Evolutionary conservation across 1,139 yeast species (phyloP).

Genomic region (Kodamaea anthophila): DNA sequence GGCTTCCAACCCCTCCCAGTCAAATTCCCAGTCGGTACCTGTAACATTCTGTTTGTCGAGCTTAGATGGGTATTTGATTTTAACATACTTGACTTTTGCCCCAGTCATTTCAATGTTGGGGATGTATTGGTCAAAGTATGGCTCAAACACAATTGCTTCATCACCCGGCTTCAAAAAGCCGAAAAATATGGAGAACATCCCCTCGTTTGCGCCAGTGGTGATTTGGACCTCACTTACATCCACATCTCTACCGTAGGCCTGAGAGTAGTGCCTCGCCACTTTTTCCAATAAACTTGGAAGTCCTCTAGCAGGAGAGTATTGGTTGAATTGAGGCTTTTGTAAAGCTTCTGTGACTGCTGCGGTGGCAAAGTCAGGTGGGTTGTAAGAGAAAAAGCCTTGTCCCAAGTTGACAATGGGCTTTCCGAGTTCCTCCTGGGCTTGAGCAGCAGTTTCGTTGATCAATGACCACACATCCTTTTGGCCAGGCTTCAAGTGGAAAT

Average conservation of each 20-base stretch:
- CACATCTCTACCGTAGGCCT: conserved; percentile 56
- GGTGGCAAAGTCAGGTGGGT: conserved; percentile 87
- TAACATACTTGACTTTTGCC: conserved; percentile 81
- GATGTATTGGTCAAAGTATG: conserved; percentile 94
- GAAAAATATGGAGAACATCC: conserved; percentile 76
- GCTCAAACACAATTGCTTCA: conserved; percentile 96
- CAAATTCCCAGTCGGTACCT: conserved; percentile 84
- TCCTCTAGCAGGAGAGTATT: conserved; percentile 89
- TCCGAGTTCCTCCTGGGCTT: conserved; percentile 58
- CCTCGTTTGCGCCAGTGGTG: conserved; percentile 97
- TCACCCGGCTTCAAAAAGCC: conserved; percentile 85
- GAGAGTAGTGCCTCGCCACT: conserved; percentile 64
- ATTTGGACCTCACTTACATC: conserved; percentile 64
- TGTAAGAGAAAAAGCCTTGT: conserved; percentile 93
- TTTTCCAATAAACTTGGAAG: conserved; percentile 69
- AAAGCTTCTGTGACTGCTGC: conserved; percentile 77
- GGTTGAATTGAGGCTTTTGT: conserved; percentile 68
- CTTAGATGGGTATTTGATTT: conserved; percentile 77
- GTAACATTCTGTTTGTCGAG: conserved; percentile 57
- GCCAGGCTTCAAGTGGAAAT: conserved; percentile 49
- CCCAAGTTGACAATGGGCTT: conserved; percentile 82
- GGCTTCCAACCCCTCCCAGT: conserved; percentile 66
- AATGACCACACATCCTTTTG: conserved; percentile 90
- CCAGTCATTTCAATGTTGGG: conserved; percentile 92
- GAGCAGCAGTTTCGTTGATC: conserved; percentile 91